phyloP scores from a whole-genome alignment of 495 filamentous ascomycete genomes.

The Hypoxylon lienhwacheense region DNA sequence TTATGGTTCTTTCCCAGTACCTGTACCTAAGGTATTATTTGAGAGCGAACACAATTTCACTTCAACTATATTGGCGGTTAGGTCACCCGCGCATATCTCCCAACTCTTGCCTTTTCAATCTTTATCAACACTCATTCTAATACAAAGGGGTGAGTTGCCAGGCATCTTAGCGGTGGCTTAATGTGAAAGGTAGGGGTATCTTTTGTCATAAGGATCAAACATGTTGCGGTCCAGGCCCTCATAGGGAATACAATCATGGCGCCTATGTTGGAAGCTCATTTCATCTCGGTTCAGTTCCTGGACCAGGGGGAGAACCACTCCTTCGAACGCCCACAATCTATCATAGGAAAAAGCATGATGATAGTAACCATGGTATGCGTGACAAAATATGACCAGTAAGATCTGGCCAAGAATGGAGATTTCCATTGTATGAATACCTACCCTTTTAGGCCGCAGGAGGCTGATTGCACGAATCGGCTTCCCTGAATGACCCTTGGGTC shows the following conservation, averaged over 20 bases:
- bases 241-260: too few species aligned
- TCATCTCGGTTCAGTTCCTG: background rate
- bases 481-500: background rate
- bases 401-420: background rate
- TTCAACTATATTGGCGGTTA: too few species aligned
- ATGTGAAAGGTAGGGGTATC: background rate
- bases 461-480: background rate
- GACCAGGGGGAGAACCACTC: constrained; percentile 7
- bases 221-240: background rate
- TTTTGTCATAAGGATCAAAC: background rate
- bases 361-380: background rate
- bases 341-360: background rate
- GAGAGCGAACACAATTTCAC: too few species aligned
- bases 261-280: constrained; percentile 7
- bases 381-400: background rate
- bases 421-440: constrained; percentile 5
- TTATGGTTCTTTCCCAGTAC: too few species aligned
- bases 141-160: too few species aligned
- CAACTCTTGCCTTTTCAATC: too few species aligned
- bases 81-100: too few species aligned
- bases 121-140: too few species aligned
- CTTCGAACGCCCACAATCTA: constrained; percentile 7
- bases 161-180: too few species aligned
- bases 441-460: constrained; percentile 3
- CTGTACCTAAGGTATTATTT: too few species aligned